Conservation (phyloP, 1,284 basidiomycete genomes). For the Mycosarcoma mackinlayi region DNA sequence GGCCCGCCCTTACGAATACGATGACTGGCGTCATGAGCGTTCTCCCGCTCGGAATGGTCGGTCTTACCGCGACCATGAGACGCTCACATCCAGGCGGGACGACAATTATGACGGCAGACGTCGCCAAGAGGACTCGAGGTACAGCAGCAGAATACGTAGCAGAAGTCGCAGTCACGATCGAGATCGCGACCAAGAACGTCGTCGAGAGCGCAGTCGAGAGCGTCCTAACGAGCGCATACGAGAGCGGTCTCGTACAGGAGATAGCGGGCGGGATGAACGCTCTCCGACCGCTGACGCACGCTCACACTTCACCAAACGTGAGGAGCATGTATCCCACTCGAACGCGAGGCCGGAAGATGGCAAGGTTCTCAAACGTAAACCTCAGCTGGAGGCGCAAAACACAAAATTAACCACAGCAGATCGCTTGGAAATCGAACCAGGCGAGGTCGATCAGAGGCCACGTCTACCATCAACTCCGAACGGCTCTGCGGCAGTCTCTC, state of each 20-base stretch:
- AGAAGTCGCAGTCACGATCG: conserved; percentile 1
- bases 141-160: not conserved
- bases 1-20: not conserved
- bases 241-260: not conserved
- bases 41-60: conserved; percentile 6
- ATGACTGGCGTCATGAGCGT: conserved; percentile 4
- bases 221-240: conserved; percentile 2
- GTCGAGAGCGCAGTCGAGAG: conserved; percentile 21
- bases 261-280: not conserved
- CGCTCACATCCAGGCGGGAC: not conserved
- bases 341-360: not conserved
- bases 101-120: conserved; percentile 1
- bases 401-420: not conserved
- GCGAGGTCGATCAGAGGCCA: not conserved
- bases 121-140: not conserved
- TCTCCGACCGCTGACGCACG: not conserved
- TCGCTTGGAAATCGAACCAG: not conserved
- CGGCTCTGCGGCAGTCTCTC: not conserved
- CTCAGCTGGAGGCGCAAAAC: not conserved
- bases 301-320: not conserved
- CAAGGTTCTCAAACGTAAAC: conserved; percentile 14
- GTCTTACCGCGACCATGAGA: conserved; percentile 5
- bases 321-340: conserved; percentile 3
- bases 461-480: not conserved
- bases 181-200: conserved; percentile 8